Percentiles rank a stretch among this genome's conserved stretches.
Evolutionary conservation across 2,329 filamentous ascomycete species (phyloP).

Genomic region (Venturia pyrina): DNA sequence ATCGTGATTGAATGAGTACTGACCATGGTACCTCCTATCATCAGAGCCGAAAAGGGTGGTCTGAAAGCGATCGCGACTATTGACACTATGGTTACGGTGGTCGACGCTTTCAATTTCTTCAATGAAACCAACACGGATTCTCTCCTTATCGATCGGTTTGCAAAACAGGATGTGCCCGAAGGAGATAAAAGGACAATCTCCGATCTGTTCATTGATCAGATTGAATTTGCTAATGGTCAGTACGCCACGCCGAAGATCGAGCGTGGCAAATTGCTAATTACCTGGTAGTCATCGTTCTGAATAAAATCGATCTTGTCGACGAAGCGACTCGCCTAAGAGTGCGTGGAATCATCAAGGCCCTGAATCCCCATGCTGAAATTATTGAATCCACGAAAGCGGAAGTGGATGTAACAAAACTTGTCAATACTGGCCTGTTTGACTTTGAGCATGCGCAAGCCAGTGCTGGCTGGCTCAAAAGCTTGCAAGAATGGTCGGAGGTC

Average conservation of each 20-base stretch:
- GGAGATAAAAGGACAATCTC: constrained; percentile 60
- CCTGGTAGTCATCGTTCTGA: not conserved
- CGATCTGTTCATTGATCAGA: constrained; percentile 66
- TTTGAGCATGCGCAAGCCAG: constrained; percentile 54
- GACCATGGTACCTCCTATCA: constrained; percentile 22
- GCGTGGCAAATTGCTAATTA: constrained; percentile 48
- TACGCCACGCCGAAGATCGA: not conserved
- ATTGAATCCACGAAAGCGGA: constrained; percentile 50
- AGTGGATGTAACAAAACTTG: constrained; percentile 51
- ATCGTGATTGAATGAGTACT: constrained; percentile 24
- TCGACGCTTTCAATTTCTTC: constrained; percentile 59
- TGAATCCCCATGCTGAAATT: constrained; percentile 59
- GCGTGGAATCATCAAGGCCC: constrained; percentile 43
- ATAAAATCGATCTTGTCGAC: constrained; percentile 53
- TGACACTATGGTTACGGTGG: constrained; percentile 59
- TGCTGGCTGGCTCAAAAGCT: constrained; percentile 59
- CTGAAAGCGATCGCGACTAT: constrained; percentile 52
- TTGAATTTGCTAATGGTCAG: constrained; percentile 62
- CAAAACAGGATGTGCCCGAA: constrained; percentile 44
- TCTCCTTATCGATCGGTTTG: constrained; percentile 46
- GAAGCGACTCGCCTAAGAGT: constrained; percentile 38
- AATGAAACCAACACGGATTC: constrained; percentile 58
- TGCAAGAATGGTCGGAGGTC: constrained; percentile 57
- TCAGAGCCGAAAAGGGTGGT: constrained; percentile 30
- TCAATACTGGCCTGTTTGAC: constrained; percentile 56